Evolutionary conservation across 371 early-diverging fungal species (phyloP).

Genomic region (Haplosporangium sp.): DNA sequence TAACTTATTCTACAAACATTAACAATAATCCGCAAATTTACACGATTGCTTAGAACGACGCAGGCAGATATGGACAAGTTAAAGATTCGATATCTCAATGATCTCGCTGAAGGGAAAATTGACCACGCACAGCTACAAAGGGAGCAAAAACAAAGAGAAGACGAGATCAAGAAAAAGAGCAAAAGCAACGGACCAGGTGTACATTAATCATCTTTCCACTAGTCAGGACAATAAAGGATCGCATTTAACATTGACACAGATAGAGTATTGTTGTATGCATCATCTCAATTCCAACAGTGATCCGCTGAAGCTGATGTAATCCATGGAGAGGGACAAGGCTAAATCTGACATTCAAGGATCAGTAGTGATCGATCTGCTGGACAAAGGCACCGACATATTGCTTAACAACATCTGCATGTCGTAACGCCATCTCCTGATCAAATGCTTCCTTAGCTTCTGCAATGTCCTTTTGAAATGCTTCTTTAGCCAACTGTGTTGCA

Average conservation of each 20-base stretch:
- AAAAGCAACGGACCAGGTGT: slow-evolving; percentile 38
- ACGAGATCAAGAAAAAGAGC: slow-evolving; percentile 43
- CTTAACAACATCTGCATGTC: slow-evolving; percentile 50
- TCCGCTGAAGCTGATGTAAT: neutral
- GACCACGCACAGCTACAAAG: slow-evolving; percentile 49
- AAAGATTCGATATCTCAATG: slow-evolving; percentile 58
- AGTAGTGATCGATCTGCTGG: slow-evolving; percentile 32
- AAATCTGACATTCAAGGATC: neutral
- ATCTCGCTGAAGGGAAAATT: slow-evolving; percentile 50
- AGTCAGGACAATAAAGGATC: slow-evolving; percentile 3
- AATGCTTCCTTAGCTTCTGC: slow-evolving; percentile 46
- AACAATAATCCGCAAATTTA: neutral
- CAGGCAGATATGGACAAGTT: slow-evolving; percentile 69
- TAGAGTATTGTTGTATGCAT: neutral
- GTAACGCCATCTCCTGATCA: slow-evolving; percentile 53
- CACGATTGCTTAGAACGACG: slow-evolving; percentile 59
- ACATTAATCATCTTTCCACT: slow-evolving; percentile 14
- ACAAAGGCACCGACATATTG: slow-evolving; percentile 52
- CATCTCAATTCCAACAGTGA: neutral
- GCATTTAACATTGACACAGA: neutral
- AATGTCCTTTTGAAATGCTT: slow-evolving; percentile 41
- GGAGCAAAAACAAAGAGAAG: slow-evolving; percentile 46
- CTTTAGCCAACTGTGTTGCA: slow-evolving; percentile 34
- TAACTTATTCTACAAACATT: neutral
- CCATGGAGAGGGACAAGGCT: neutral